A percentile compares a stretch with the other conserved stretches of the same genome.
Conservation (phyloP, 106 monocot genomes). For the Platanthera guangdongensis region DNA sequence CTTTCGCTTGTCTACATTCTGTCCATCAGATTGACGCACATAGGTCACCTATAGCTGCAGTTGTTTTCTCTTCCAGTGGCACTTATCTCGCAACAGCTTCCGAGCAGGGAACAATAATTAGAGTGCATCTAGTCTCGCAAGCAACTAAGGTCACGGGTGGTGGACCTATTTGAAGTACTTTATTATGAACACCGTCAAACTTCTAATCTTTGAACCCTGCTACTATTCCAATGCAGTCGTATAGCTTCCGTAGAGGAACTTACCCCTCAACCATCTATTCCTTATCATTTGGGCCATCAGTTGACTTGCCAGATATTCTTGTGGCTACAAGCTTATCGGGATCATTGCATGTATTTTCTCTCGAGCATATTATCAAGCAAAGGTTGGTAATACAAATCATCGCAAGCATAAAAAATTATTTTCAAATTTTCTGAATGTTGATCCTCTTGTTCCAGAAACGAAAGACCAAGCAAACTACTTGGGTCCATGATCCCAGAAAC, state of each 20-base stretch:
- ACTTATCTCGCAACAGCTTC: conserved; percentile 89
- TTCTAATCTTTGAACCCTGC: neutral
- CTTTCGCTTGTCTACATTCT: neutral
- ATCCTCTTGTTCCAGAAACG: conserved; percentile 2
- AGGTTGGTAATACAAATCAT: conserved; percentile 20
- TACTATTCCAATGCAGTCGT: conserved; percentile 45
- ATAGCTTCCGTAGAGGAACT: conserved; percentile 87
- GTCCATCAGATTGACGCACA: conserved; percentile 83
- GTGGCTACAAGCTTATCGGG: conserved; percentile 84
- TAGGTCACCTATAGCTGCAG: conserved; percentile 62
- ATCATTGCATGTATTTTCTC: conserved; percentile 77
- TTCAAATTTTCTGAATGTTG: too few species aligned
- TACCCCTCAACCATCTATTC: conserved; percentile 93
- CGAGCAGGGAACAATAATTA: conserved; percentile 86
- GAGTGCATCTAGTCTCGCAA: conserved; percentile 94
- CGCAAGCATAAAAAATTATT: too few species aligned
- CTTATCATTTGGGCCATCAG: conserved; percentile 79
- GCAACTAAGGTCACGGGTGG: conserved; percentile 96
- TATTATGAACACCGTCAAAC: neutral
- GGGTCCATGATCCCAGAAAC: conserved; percentile 71
- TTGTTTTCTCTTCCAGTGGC: conserved; percentile 77
- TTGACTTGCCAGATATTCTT: conserved; percentile 83
- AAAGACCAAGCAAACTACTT: conserved; percentile 40
- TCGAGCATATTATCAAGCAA: conserved; percentile 47
- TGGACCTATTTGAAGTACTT: neutral